Percentiles rank a stretch among this genome's conserved stretches.
These are phyloP conservation scores for Fusarium avenaceum DNA, from an alignment of 2,329 filamentous ascomycete species.

Conservation along the genomic window DNA sequence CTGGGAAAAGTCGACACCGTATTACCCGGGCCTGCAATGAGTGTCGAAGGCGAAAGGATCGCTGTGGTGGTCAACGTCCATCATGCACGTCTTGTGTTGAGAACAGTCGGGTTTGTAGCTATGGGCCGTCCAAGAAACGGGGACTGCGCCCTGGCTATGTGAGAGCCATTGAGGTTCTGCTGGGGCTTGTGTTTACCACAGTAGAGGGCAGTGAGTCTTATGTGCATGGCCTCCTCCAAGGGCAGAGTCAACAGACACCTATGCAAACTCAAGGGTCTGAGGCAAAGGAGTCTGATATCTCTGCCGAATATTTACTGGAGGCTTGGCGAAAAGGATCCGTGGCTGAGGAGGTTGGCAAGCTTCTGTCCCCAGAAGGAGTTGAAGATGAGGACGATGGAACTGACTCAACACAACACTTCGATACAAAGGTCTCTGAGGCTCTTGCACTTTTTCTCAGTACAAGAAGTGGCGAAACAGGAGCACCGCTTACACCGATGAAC, in stretches of 20 bases:
- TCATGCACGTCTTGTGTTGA: slow-evolving; percentile 11
- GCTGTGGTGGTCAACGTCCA: slow-evolving; percentile 3
- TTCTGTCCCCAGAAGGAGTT: not conserved
- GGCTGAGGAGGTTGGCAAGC: not conserved
- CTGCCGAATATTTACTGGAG: slow-evolving; percentile 9
- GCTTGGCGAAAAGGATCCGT: slow-evolving; percentile 13
- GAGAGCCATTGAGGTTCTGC: slow-evolving; percentile 18
- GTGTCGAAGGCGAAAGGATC: slow-evolving; percentile 8
- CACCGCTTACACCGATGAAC: slow-evolving; percentile 1
- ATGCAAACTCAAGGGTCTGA: fast-evolving
- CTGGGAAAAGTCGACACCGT: slow-evolving; percentile 4
- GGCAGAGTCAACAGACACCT: fast-evolving
- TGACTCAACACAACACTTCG: slow-evolving; percentile 8
- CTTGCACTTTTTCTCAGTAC: not conserved
- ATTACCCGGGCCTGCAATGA: slow-evolving; percentile 23
- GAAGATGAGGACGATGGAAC: slow-evolving; percentile 2
- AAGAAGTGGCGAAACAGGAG: not conserved
- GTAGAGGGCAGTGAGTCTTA: slow-evolving; percentile 1
- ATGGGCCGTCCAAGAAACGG: slow-evolving; percentile 18
- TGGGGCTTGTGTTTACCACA: not conserved
- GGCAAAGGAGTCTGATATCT: not conserved
- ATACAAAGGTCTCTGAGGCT: slow-evolving; percentile 1
- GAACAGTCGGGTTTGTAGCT: slow-evolving; percentile 2
- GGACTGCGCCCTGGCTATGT: slow-evolving; percentile 10
- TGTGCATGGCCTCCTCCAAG: not conserved